Conservation (phyloP, 1,139 yeast species). For the Kodamaea ohmeri region DNA sequence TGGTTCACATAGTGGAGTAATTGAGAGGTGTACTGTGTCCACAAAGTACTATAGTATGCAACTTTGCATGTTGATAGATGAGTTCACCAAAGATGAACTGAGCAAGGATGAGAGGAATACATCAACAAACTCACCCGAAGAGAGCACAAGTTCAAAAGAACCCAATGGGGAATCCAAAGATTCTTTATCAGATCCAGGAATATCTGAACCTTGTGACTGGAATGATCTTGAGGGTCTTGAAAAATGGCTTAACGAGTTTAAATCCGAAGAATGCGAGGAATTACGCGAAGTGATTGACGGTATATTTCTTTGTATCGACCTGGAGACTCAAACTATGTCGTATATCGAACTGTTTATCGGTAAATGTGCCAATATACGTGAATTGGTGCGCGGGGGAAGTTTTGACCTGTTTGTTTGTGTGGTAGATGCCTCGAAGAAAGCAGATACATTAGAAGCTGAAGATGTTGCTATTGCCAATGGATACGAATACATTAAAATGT, state of each 20-base stretch:
- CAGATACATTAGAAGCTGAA: slow-evolving; percentile 32
- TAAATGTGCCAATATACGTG: slow-evolving; percentile 19
- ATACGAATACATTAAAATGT: slow-evolving; percentile 30
- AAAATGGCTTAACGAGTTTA: slow-evolving; percentile 33
- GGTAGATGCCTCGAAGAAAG: slow-evolving; percentile 20
- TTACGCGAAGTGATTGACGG: slow-evolving; percentile 41
- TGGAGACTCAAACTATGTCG: slow-evolving; percentile 17
- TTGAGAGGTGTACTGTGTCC: slow-evolving; percentile 25
- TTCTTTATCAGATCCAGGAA: no score
- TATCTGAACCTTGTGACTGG: background rate
- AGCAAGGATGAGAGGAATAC: slow-evolving; percentile 9
- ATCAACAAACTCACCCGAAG: background rate
- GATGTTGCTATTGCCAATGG: slow-evolving; percentile 31
- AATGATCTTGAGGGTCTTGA: background rate
- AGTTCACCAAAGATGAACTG: slow-evolving; percentile 28
- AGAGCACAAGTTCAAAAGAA: background rate
- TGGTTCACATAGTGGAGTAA: slow-evolving; percentile 37
- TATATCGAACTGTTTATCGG: slow-evolving; percentile 20
- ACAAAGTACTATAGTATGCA: slow-evolving; percentile 35
- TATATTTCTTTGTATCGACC: slow-evolving; percentile 32
- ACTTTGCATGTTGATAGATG: slow-evolving; percentile 39
- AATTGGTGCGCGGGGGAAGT: slow-evolving; percentile 26
- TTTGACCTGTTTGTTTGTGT: slow-evolving; percentile 24
- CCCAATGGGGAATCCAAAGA: no score
- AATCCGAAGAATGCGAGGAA: slow-evolving; percentile 31